A percentile compares a stretch with the other conserved stretches of the same genome.
phyloP scores from a whole-genome alignment of 176 grass and related monocot genomes.

The Metroxylon sagu region DNA sequence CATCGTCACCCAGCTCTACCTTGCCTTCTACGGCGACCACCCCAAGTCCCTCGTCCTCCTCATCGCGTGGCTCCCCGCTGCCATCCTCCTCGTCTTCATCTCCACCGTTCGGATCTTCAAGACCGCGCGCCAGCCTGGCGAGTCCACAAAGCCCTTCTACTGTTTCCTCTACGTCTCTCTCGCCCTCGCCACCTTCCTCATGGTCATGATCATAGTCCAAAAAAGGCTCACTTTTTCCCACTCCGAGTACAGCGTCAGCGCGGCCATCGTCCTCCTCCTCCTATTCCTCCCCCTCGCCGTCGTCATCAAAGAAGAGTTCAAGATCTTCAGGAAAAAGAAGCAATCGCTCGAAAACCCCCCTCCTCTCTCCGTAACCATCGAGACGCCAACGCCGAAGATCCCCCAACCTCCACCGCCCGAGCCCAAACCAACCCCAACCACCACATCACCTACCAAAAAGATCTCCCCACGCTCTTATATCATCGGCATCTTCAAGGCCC shows the following conservation, averaged over 20 bases:
- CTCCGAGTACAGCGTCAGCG: conserved; percentile 31
- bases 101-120: conserved; percentile 60
- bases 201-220: conserved; percentile 54
- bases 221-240: conserved; percentile 37
- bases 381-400: no score
- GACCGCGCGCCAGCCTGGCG: conserved; percentile 6
- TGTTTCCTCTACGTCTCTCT: conserved; percentile 59
- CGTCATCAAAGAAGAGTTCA: conserved; percentile 43
- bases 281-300: conserved; percentile 58
- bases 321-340: conserved; percentile 6
- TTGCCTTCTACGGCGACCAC: conserved; percentile 48
- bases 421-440: background rate
- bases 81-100: conserved; percentile 55
- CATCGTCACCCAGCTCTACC: conserved; percentile 82
- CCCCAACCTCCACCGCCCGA: background rate
- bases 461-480: background rate
- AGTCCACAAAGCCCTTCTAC: conserved; percentile 51
- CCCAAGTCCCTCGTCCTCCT: conserved; percentile 49
- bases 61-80: conserved; percentile 71
- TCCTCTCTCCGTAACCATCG: background rate
- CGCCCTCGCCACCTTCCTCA: conserved; percentile 53
- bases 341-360: background rate
- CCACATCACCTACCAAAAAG: background rate
- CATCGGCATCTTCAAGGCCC: conserved; percentile 37
- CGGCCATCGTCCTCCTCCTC: conserved; percentile 47